These are phyloP conservation scores for Pichia sporocuriosa DNA, from an alignment of 805 yeast species.

Conservation along the genomic window DNA sequence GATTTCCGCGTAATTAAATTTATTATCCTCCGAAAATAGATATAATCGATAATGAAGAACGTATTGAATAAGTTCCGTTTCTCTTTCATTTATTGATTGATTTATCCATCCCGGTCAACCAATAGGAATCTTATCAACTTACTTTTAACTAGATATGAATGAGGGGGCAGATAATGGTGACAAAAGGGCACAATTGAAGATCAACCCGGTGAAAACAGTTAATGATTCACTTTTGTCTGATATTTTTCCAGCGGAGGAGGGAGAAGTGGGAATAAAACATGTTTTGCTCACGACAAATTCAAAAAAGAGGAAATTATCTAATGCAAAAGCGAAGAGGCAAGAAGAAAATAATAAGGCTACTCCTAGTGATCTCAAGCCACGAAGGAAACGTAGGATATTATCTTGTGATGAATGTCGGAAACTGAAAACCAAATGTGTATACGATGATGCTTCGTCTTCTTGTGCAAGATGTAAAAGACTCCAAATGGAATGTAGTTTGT, in stretches of 20 bases:
- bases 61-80: too few relatives aligned
- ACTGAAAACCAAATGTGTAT: constrained; percentile 53
- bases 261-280: background rate
- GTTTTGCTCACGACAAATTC: too few relatives aligned
- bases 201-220: constrained; percentile 15
- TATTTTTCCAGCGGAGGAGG: constrained; percentile 1
- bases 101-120: too few relatives aligned
- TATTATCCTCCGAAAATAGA: too few relatives aligned
- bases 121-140: too few relatives aligned
- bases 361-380: constrained; percentile 2
- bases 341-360: too few relatives aligned
- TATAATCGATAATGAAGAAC: too few relatives aligned
- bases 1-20: too few relatives aligned
- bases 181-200: background rate
- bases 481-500: constrained; percentile 42
- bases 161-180: background rate
- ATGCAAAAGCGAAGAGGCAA: too few relatives aligned
- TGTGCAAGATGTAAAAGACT: constrained; percentile 49
- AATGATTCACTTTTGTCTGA: constrained; percentile 22
- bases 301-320: too few relatives aligned
- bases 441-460: constrained; percentile 34
- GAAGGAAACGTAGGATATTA: constrained; percentile 27
- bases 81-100: too few relatives aligned
- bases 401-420: constrained; percentile 47
- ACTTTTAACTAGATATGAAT: too few relatives aligned